Evolutionary conservation across 2,329 filamentous ascomycete genomes (phyloP), one percentile per base, ranked within the genome.

Genomic region (Herpotrichia juniperi): DNA sequence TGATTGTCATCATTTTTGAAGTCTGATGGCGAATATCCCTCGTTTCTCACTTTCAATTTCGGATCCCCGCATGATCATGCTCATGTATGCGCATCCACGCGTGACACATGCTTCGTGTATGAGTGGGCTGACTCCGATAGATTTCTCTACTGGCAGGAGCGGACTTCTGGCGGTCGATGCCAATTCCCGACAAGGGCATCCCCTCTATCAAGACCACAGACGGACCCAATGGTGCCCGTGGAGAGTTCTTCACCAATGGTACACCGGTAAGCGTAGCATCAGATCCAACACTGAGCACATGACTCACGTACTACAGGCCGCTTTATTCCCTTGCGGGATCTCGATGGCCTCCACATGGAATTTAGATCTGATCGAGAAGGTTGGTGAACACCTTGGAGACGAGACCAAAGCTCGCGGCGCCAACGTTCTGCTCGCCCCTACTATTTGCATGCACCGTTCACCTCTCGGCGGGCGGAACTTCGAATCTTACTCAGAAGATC

Each of bases 401-500:
- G 90, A 94, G 72, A 80, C 82, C 21, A 88, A 86, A 62, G 88
- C 89, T 16, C 87, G 90, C 64, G 89, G 88, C 5, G 87, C 88
- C 24, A 82, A 91, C 53, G 82, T 93, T 28, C 78, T 93, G 4
- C 80, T 93, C 8, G 90, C 87, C 0, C 90, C 89, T 2, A 93
- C 90, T 1, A 86, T 92, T 28, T 92, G 90, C 75, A 87, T 91
- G 79, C 90, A 94, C 64, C 84, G 91, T 14, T 89, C 89, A 44
- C 91, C 91, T 0, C 80, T 94, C 0, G 90, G 90, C n/a, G 91
- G 91, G 16, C 83, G 91, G 53, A 92, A 92, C 58, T 96, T 94
- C 61, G 91, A 96, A 73, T 92, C 90, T 0, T 94, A 92, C 70
- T 91, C 89, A 0, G 91, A 94, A 71, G 91, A 94, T 60, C 90